Base-by-base conservation (phyloP, 805 yeast species). In the Ogataea henricii region DNA sequence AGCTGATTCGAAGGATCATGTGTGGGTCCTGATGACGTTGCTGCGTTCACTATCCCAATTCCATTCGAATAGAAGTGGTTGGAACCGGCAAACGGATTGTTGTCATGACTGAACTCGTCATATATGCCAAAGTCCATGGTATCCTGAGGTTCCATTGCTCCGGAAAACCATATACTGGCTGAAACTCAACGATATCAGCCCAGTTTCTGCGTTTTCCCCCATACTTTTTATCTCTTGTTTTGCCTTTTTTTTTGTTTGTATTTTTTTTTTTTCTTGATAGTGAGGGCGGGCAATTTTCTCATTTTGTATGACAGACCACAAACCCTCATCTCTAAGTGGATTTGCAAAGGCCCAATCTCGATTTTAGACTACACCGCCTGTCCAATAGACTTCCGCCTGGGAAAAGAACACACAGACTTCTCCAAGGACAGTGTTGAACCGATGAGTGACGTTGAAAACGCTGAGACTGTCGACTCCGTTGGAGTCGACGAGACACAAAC, bases 31-130 rank as follows among this genome's bases (percentile, higher is more conserved):
- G 42, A 3, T 22, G 42, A 26, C 9, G 33, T 42, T 13, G 48
- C 44, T 26, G 55, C 58, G 40, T 46, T 53, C 43, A 56, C 49
- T 7, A 65, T 60, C 2, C 69, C 69, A 40, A 65, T 60, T 2
- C 69, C 69, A 40, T 62, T 56, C 0, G 67, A 60, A 29, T 47
- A 60, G 35, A 26, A 60, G 30, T 66, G 69, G 37, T 62, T 60
- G 3, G 69, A 64, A 13, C 69, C 70, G 2, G 62, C 64, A 54
- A 68, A 68, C 6, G 72, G 72, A 46, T 68, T 68, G 45, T 67
- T 67, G 45, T 66, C 70, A 27, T 54, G 51, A 39, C 57, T 52
- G 47, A 62, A 64, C 33, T 67, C 71, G 43, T 65, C 68, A 45
- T 61, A 55, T 26, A 59, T 62, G 30, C 62, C 64, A 53, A 59